These are phyloP conservation scores for Monilinia aucupariae DNA, from an alignment of 2,329 filamentous ascomycete species.

Conservation along the genomic window DNA sequence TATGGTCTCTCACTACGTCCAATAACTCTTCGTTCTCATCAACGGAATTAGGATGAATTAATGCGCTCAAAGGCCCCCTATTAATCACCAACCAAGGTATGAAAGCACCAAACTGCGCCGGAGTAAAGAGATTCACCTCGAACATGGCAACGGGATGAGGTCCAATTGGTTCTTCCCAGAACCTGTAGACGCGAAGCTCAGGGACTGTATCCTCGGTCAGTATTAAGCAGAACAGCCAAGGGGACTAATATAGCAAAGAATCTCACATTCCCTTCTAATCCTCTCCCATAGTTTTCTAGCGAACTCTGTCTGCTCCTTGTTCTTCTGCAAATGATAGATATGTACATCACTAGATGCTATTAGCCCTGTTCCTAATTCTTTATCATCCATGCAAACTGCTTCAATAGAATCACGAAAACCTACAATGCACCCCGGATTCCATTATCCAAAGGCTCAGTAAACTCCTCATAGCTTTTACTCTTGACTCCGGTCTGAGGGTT, in stretches of 20 bases:
- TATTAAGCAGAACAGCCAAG: neutral
- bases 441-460: conserved; percentile 62
- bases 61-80: conserved; percentile 69
- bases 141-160: conserved; percentile 87
- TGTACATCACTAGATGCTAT: conserved; percentile 60
- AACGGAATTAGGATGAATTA: conserved; percentile 81
- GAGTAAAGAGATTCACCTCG: conserved; percentile 82
- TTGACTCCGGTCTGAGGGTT: conserved; percentile 57
- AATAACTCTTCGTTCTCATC: conserved; percentile 41
- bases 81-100: conserved; percentile 79
- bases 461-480: conserved; percentile 66
- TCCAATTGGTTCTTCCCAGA: conserved; percentile 74
- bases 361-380: neutral
- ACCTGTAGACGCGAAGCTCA: conserved; percentile 72
- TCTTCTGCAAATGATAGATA: conserved; percentile 71
- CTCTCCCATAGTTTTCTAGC: conserved; percentile 71
- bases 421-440: conserved; percentile 66
- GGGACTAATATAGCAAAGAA: conserved; percentile 4
- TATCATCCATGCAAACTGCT: neutral
- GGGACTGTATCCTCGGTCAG: conserved; percentile 52
- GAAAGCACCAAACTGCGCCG: conserved; percentile 84
- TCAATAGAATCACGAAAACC: conserved; percentile 31
- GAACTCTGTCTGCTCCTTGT: conserved; percentile 57
- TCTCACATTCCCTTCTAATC: conserved; percentile 71
- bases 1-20: conserved; percentile 39